Evolutionary conservation across 2,329 filamentous ascomycete genomes (phyloP).

Genomic region (Tolypocladium endophyticum): DNA sequence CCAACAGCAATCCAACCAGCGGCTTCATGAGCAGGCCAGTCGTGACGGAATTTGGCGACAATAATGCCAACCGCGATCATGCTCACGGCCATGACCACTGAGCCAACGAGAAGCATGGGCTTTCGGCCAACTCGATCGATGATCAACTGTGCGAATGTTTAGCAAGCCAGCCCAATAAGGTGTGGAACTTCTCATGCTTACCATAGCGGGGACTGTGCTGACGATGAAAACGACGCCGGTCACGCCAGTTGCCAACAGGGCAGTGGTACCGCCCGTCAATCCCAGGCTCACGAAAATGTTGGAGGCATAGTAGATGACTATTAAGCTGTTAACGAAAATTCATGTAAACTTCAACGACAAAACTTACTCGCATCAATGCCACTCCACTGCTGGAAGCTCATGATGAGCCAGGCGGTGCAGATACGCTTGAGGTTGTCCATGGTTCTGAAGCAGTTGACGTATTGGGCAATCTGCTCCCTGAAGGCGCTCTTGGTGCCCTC

Average conservation of each 20-base stretch:
- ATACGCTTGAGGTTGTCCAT: conserved; percentile 52
- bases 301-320: conserved; percentile 33
- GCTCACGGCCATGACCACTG: conserved; percentile 18
- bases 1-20: conserved; percentile 22
- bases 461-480: conserved; percentile 36
- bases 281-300: conserved; percentile 51
- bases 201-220: conserved; percentile 19
- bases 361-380: conserved; percentile 33
- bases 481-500: conserved; percentile 29
- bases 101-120: background rate
- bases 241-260: conserved; percentile 58
- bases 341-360: background rate
- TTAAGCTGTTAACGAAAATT: background rate
- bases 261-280: conserved; percentile 42
- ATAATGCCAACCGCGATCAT: conserved; percentile 30
- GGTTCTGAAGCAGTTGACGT: conserved; percentile 33
- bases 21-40: conserved; percentile 20
- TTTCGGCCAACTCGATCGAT: conserved; percentile 26
- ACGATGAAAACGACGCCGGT: conserved; percentile 59
- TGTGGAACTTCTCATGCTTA: background rate
- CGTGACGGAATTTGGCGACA: conserved; percentile 23
- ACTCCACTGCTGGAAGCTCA: conserved; percentile 18
- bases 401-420: conserved; percentile 50
- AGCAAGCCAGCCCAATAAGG: background rate
- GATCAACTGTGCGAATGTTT: conserved; percentile 8